Evolutionary conservation across 2,329 filamentous ascomycete genomes (phyloP).

Genomic region (Sporothrix brasiliensis): DNA sequence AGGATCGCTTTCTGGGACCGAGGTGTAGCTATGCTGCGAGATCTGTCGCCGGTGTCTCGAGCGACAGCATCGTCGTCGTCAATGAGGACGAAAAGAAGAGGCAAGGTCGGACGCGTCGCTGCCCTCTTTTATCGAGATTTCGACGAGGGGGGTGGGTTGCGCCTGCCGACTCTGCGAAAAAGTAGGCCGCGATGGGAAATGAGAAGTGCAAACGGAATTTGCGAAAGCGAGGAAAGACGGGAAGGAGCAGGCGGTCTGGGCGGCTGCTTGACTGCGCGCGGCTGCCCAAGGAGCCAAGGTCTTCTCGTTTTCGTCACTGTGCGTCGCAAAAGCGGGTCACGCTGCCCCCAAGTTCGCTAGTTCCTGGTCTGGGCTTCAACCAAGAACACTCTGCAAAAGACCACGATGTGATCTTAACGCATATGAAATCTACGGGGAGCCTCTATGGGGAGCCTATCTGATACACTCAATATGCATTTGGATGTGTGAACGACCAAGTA

Average conservation of each 20-base stretch:
- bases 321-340: slow-evolving; percentile 9
- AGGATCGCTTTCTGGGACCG: background rate
- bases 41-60: slow-evolving; percentile 9
- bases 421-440: too few relatives aligned
- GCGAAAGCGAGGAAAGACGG: background rate
- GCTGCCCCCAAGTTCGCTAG: background rate
- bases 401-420: background rate
- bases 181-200: background rate
- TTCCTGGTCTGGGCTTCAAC: background rate
- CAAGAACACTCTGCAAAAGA: too few relatives aligned
- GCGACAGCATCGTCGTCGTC: slow-evolving; percentile 17
- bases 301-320: slow-evolving; percentile 20
- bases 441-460: too few relatives aligned
- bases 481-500: too few relatives aligned
- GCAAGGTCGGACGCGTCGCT: background rate
- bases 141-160: background rate
- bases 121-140: background rate
- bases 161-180: slow-evolving; percentile 15
- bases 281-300: background rate
- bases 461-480: too few relatives aligned
- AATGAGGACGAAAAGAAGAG: background rate
- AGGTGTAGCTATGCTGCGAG: background rate
- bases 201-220: background rate
- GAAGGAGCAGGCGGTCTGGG: slow-evolving; percentile 18
- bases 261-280: background rate